phyloP scores from a whole-genome alignment of 805 yeast species.

The Torulaspora gathmanii region DNA sequence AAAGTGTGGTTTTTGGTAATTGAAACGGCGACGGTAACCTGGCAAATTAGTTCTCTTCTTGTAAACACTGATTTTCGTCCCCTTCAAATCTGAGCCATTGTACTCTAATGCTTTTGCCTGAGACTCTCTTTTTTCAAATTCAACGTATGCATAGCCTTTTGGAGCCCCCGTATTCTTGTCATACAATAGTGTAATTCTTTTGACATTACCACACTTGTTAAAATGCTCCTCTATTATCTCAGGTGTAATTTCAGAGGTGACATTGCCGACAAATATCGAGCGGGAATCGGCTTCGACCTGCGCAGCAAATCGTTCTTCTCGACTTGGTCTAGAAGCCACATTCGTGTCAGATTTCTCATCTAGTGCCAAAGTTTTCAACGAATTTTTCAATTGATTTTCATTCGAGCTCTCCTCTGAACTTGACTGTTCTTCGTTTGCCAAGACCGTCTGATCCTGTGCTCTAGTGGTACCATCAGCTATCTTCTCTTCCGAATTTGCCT shows the following conservation, averaged over 20 bases:
- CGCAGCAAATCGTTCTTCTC: slow-evolving; percentile 14
- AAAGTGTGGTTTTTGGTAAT: slow-evolving; percentile 7
- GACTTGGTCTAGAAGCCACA: slow-evolving; percentile 11
- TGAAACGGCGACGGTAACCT: slow-evolving; percentile 33
- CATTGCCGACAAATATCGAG: slow-evolving; percentile 52
- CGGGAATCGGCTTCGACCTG: slow-evolving; percentile 49
- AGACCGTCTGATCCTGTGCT: not conserved
- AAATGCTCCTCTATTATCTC: slow-evolving; percentile 47
- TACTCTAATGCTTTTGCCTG: slow-evolving; percentile 46
- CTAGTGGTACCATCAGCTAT: not conserved
- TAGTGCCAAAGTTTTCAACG: not conserved
- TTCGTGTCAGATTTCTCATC: slow-evolving; percentile 1
- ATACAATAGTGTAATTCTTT: slow-evolving; percentile 48
- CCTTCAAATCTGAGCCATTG: slow-evolving; percentile 43
- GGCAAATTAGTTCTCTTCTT: slow-evolving; percentile 54
- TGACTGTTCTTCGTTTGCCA: not conserved
- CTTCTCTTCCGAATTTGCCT: not conserved
- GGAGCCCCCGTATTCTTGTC: slow-evolving; percentile 42
- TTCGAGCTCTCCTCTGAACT: not conserved
- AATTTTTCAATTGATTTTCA: not conserved
- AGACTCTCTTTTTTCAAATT: slow-evolving; percentile 44
- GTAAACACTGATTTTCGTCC: slow-evolving; percentile 45
- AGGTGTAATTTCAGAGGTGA: slow-evolving; percentile 47
- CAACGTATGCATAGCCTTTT: slow-evolving; percentile 61
- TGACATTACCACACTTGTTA: slow-evolving; percentile 42